Percentiles rank a stretch among this genome's conserved stretches.
Evolutionary conservation across 306 rosid genomes (phyloP).

Genomic region (Inga oerstediana): DNA sequence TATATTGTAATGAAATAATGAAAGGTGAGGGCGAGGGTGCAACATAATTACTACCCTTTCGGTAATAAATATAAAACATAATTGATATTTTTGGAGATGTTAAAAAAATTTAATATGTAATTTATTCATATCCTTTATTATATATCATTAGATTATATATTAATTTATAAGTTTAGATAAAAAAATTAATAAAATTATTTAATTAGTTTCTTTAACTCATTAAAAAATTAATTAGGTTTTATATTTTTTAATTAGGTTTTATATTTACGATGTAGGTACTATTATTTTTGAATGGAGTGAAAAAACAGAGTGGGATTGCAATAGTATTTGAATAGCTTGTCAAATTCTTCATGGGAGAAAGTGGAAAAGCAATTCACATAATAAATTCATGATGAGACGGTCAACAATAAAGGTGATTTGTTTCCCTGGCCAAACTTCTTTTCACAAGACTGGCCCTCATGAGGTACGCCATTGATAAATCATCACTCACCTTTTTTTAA

Average conservation of each 20-base stretch:
- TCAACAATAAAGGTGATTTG: slow-evolving; percentile 34
- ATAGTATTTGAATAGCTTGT: background rate
- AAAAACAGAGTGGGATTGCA: background rate
- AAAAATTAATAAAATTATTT: too few species aligned
- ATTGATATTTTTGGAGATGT: too few species aligned
- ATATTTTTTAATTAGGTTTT: too few species aligned
- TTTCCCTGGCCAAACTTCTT: slow-evolving; percentile 33
- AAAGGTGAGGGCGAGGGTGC: background rate
- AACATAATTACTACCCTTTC: too few species aligned
- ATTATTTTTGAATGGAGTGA: background rate
- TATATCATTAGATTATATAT: too few species aligned
- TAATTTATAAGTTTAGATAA: too few species aligned
- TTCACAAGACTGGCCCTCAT: background rate
- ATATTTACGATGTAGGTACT: too few species aligned
- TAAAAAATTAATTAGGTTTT: too few species aligned
- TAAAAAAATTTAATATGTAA: too few species aligned
- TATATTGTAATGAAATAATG: background rate
- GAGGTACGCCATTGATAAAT: background rate
- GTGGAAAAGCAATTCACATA: slow-evolving; percentile 28
- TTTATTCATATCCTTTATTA: too few species aligned
- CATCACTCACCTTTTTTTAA: background rate
- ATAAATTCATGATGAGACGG: slow-evolving; percentile 43
- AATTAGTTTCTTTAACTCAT: too few species aligned
- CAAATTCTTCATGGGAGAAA: background rate
- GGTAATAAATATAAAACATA: too few species aligned